Base-by-base conservation (phyloP, 202 grass and related monocot genomes). In the Panicum hallii region DNA sequence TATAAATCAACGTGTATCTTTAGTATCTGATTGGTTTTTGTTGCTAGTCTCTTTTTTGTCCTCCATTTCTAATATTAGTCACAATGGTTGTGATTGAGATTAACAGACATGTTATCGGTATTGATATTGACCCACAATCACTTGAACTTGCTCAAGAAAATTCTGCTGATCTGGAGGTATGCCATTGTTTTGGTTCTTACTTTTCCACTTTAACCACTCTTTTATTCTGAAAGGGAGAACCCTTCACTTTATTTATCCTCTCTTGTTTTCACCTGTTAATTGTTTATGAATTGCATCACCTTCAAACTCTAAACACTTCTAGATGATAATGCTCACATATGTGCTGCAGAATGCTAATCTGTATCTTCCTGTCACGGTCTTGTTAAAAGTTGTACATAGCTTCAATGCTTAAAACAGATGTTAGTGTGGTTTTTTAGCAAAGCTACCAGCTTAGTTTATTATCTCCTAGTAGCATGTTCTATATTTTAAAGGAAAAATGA, bases 111-210 rank as follows among this genome's bases (percentile, higher is more conserved):
- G 95, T 97, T 69, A 55, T 94, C 40, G 92, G 95, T 55, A 80
- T 98, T 89, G 95, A 98, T 66, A 70, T 98, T 84, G 92, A 98
- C 11, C 83, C 76, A 3, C 79, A 95, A 56, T 85, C 93, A 78
- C 86, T 98, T 82, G 93, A 95, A 88, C 88, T 92, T 89, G 96
- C 96, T 88, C 88, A 92, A 90, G 69, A 84, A 85, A 98, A 94
- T 89, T 88, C 87, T 77, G 81, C 57, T 63, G 91, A 96, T 84
- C 83, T 96, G 42, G 97, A 99, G 93, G 97, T 99, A 94, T 11
- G 40, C 0, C 40, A 1, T 47, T 87, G 13, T 53, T 62, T 79
- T 79, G 2, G 1, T 87, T 79, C 23, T 55, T 26, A 22, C 3
- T 9, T 56, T 75, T 58, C 28, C 10, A 28, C n/a, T 86, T 43